These are phyloP conservation scores for Lobosporangium transversale DNA, from an alignment of 192 early-diverging fungal species.

Conservation along the genomic window DNA sequence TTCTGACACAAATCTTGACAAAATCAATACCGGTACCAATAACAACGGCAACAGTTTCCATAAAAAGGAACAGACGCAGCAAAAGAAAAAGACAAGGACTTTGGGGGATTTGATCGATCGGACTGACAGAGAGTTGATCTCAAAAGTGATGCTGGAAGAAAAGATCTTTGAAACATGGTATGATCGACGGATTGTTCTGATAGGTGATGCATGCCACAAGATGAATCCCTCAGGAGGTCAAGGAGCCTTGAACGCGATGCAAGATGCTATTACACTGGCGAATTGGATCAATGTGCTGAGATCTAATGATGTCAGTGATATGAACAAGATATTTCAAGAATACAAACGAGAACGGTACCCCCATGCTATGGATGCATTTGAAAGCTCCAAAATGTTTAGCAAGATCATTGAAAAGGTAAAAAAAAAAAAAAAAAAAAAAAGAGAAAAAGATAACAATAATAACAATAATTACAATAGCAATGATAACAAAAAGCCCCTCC, in stretches of 20 bases:
- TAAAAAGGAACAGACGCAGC: too few relatives aligned
- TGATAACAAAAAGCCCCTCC: too few relatives aligned
- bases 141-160: constrained; percentile 24
- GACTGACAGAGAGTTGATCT: constrained; percentile 11
- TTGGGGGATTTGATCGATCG: constrained; percentile 14
- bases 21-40: too few relatives aligned
- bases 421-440: too few relatives aligned
- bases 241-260: constrained; percentile 7
- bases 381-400: neutral
- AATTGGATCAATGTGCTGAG: constrained; percentile 1
- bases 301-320: neutral
- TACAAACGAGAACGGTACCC: neutral
- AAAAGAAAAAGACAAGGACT: neutral
- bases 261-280: constrained; percentile 9
- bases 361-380: neutral
- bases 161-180: constrained; percentile 20
- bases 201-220: constrained; percentile 21
- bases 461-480: too few relatives aligned
- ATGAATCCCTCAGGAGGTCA: neutral
- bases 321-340: neutral
- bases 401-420: constrained; percentile 4
- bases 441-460: too few relatives aligned
- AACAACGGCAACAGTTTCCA: too few relatives aligned
- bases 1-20: too few relatives aligned
- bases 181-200: neutral